These are phyloP conservation scores for Glycyrrhiza uralensis DNA, from an alignment of 306 rosid species.

Conservation along the genomic window DNA sequence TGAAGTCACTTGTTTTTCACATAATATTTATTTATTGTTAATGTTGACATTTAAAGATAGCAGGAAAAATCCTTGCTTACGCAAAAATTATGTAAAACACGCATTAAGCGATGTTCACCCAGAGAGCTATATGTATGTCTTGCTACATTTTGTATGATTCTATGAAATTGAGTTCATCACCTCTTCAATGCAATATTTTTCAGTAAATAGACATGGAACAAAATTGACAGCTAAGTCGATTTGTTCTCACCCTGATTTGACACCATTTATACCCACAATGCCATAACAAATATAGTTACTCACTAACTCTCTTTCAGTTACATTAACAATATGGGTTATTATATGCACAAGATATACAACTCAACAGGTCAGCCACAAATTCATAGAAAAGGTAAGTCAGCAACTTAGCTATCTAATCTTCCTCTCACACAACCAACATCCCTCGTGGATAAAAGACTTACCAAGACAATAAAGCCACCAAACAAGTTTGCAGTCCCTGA, in stretches of 20 bases:
- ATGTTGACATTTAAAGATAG: not conserved
- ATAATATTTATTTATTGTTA: slow-evolving; percentile 3
- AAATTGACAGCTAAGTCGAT: not conserved
- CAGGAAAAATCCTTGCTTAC: not conserved
- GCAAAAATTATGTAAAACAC: not conserved
- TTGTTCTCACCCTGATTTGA: not conserved
- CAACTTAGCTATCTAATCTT: not conserved
- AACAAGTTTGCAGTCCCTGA: slow-evolving; percentile 99
- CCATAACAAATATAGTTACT: not conserved
- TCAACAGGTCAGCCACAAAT: slow-evolving; percentile 10
- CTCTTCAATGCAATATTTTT: not conserved
- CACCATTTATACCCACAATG: not conserved
- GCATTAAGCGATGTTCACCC: not conserved
- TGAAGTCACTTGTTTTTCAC: not conserved
- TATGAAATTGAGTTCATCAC: not conserved
- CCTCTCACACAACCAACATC: not conserved
- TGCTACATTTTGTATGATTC: not conserved
- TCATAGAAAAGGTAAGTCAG: not conserved
- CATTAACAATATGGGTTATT: not conserved
- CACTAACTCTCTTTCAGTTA: slow-evolving; percentile 1
- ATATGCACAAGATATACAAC: not conserved
- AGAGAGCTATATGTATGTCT: not conserved
- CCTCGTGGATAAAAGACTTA: slow-evolving; percentile 25
- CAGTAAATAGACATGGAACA: not conserved
- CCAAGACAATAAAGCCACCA: slow-evolving; percentile 89